Percentiles rank a stretch among this genome's conserved stretches.
phyloP scores from a whole-genome alignment of 2,329 filamentous ascomycete species.

The Microascus cirrosus region DNA sequence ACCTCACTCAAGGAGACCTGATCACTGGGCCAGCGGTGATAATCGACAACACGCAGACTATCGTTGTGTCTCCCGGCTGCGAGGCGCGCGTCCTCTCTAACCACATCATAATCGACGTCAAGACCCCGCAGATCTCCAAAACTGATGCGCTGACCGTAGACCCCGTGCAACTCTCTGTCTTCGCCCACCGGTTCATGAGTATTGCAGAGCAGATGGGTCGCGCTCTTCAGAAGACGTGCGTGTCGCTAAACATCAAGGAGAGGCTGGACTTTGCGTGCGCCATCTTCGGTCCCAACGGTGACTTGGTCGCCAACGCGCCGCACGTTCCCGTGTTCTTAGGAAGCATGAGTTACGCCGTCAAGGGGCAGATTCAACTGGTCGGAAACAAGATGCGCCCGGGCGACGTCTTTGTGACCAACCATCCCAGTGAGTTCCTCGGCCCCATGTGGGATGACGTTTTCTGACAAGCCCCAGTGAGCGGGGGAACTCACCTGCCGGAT shows the following conservation, averaged over 20 bases:
- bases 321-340: constrained; percentile 73
- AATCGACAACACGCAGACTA: constrained; percentile 36
- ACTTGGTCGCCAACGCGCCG: constrained; percentile 67
- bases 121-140: constrained; percentile 11
- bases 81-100: constrained; percentile 61
- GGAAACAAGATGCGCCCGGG: constrained; percentile 35
- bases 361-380: constrained; percentile 63
- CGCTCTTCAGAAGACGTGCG: constrained; percentile 67
- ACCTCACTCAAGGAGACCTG: constrained; percentile 26
- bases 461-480: constrained; percentile 80
- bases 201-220: constrained; percentile 80
- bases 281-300: constrained; percentile 64
- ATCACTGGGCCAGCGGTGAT: background rate
- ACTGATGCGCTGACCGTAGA: no score
- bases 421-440: background rate
- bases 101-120: constrained; percentile 77
- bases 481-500: constrained; percentile 73
- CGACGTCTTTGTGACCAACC: no score
- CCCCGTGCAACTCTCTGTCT: constrained; percentile 69
- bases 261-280: constrained; percentile 75
- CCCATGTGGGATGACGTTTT: constrained; percentile 30
- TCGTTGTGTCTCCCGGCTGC: constrained; percentile 47
- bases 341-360: constrained; percentile 73
- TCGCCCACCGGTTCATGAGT: constrained; percentile 75
- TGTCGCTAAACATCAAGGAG: constrained; percentile 77